A percentile compares a stretch with the other conserved stretches of the same genome.
Evolutionary conservation across 306 rosid genomes (phyloP).

Genomic region (Inga laurina): DNA sequence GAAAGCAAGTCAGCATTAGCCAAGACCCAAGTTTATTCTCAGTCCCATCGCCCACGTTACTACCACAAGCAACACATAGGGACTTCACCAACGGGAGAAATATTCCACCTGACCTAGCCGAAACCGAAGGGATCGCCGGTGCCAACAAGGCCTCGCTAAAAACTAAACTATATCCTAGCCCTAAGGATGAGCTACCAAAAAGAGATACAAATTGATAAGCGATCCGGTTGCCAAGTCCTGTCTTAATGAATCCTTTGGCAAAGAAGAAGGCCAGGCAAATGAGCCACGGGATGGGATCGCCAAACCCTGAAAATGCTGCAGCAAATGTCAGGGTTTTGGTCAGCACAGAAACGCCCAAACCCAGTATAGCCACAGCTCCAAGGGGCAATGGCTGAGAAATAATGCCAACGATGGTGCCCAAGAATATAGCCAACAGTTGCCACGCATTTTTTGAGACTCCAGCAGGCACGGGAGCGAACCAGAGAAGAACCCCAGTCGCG

Average conservation of each 20-base stretch:
- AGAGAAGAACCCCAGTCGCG: constrained; percentile 70
- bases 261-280: constrained; percentile 95
- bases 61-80: constrained; percentile 90
- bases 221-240: constrained; percentile 91
- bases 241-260: constrained; percentile 92
- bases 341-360: constrained; percentile 83
- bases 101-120: constrained; percentile 95
- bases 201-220: constrained; percentile 89
- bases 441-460: constrained; percentile 84
- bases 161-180: constrained; percentile 92
- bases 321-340: constrained; percentile 84
- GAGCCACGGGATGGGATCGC: constrained; percentile 97
- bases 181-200: constrained; percentile 92
- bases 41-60: constrained; percentile 93
- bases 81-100: constrained; percentile 89
- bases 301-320: constrained; percentile 94
- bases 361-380: constrained; percentile 88
- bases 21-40: constrained; percentile 79
- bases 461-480: constrained; percentile 83
- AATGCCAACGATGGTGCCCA: constrained; percentile 91
- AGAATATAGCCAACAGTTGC: constrained; percentile 87
- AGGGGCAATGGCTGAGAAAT: constrained; percentile 92
- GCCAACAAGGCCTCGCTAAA: constrained; percentile 93
- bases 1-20: constrained; percentile 98
- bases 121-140: constrained; percentile 94